Evolutionary conservation across 129 eudicot genomes (phyloP).

Genomic region (Gnaphalium uliginosum): DNA sequence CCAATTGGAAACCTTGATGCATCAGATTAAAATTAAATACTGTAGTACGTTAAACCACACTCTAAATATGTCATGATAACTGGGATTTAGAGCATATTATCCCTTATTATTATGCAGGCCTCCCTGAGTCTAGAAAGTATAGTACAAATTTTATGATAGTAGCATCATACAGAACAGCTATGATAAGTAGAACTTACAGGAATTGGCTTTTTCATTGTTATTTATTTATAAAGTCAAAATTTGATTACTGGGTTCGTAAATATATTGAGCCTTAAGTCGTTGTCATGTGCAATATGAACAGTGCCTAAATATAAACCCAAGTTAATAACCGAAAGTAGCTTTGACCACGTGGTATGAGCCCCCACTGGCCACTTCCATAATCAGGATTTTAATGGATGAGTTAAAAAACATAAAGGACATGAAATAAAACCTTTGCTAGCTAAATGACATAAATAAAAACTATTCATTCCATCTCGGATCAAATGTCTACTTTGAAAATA

Average conservation of each 20-base stretch:
- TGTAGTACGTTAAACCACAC: too few relatives aligned
- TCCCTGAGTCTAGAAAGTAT: not conserved
- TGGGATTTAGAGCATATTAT: not conserved
- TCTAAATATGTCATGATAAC: not conserved
- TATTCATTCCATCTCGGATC: too few relatives aligned
- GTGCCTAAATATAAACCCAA: not conserved
- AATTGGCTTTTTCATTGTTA: not conserved
- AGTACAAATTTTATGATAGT: not conserved
- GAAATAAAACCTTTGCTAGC: too few relatives aligned
- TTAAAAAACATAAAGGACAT: too few relatives aligned
- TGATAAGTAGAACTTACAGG: not conserved
- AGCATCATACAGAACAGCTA: not conserved
- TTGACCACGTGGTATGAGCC: conserved; percentile 11
- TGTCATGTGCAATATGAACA: conserved; percentile 23
- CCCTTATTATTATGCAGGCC: not conserved
- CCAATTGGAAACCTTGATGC: too few relatives aligned
- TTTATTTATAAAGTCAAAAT: not conserved
- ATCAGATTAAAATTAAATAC: too few relatives aligned
- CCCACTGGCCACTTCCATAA: conserved; percentile 13
- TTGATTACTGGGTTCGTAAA: not conserved
- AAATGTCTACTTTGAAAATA: too few relatives aligned
- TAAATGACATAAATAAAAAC: too few relatives aligned
- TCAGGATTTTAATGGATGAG: not conserved
- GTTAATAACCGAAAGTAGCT: conserved; percentile 19
- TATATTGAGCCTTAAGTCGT: not conserved